A percentile compares a stretch with the other conserved stretches of the same genome.
Evolutionary conservation across 2,329 filamentous ascomycete genomes (phyloP).

Genomic region (Paecilomyces niveus): DNA sequence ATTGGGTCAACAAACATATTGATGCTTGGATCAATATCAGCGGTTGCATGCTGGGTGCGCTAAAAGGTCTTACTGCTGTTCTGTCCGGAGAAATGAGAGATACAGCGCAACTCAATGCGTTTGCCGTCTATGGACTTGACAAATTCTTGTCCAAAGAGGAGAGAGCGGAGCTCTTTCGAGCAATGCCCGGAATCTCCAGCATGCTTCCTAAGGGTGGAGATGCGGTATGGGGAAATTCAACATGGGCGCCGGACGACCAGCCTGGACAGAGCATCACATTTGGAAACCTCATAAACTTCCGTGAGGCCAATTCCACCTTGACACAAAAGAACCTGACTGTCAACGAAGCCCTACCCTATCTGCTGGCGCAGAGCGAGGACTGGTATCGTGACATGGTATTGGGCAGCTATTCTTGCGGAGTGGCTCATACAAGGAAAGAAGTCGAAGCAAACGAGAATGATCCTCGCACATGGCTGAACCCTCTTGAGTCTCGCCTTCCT

Average conservation of each 20-base stretch:
- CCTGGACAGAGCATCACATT: slow-evolving; percentile 66
- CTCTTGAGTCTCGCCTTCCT: slow-evolving; percentile 82
- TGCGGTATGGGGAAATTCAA: slow-evolving; percentile 85
- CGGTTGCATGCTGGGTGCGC: slow-evolving; percentile 92
- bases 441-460: slow-evolving; percentile 77
- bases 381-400: slow-evolving; percentile 77
- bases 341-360: slow-evolving; percentile 65
- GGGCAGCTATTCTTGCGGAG: slow-evolving; percentile 75
- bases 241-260: slow-evolving; percentile 80
- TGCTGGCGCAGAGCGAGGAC: slow-evolving; percentile 68
- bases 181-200: slow-evolving; percentile 92
- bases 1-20: slow-evolving; percentile 85
- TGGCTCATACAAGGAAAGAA: slow-evolving; percentile 71
- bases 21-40: slow-evolving; percentile 98
- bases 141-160: slow-evolving; percentile 90
- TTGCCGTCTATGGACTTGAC: slow-evolving; percentile 93
- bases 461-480: slow-evolving; percentile 85
- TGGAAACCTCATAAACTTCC: slow-evolving; percentile 82
- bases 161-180: slow-evolving; percentile 85
- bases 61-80: slow-evolving; percentile 84
- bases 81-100: slow-evolving; percentile 95
- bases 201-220: slow-evolving; percentile 95
- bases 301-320: slow-evolving; percentile 55
- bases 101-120: slow-evolving; percentile 90
- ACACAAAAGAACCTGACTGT: slow-evolving; percentile 71